Base-by-base conservation (phyloP, 495 filamentous ascomycete species). In the Penicillium diatomitis region DNA sequence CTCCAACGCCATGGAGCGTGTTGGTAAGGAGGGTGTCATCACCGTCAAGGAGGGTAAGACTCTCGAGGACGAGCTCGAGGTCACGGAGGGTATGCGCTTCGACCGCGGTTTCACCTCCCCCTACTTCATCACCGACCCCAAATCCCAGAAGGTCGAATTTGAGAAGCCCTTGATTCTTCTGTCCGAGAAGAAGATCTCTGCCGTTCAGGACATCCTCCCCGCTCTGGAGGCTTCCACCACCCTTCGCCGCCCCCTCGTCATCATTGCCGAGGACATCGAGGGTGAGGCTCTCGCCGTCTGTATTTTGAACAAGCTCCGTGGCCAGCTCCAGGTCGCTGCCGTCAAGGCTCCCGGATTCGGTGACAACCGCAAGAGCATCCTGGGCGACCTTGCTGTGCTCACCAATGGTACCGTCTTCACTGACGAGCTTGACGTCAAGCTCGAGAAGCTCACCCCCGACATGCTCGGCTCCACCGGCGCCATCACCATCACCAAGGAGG, bases 21-120 rank as follows among this genome's bases (percentile, higher is more conserved):
- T 98, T 56, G 92, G 92, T 69, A 97, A 97, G 80, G 92, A 98
- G 76, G 92, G 92, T 79, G 92, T 98, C 55, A 98, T 98, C 67
- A 98, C 92, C 42, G 90, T 96, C 50, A 97, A 97, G 83, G 92
- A 98, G 77, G 92, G 92, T 58, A 97, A 97, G 85, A 98, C 92
- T 44, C 84, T 94, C 65, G 85, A 89, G 62, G 92, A 98, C 58
- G 94, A 98, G 79, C 83, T 98, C 40, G 92, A 97, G 72, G 85
- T 98, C 51, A 98, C 92, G 29, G 92, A 98, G 81, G 92, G 92
- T 70, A 98, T 98, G 92, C 86, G 90, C 65, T 97, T 98, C 74
- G 92, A 98, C 78, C 90, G 92, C 60, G 92, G 92, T 48, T 98
- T 82, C 73, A 92, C 96, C 62, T 98, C 92, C 36, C 87, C 92